A percentile compares a stretch with the other conserved stretches of the same genome.
These are phyloP conservation scores for Fusarium tupiense DNA, from an alignment of 2,329 filamentous ascomycete genomes.

Conservation along the genomic window DNA sequence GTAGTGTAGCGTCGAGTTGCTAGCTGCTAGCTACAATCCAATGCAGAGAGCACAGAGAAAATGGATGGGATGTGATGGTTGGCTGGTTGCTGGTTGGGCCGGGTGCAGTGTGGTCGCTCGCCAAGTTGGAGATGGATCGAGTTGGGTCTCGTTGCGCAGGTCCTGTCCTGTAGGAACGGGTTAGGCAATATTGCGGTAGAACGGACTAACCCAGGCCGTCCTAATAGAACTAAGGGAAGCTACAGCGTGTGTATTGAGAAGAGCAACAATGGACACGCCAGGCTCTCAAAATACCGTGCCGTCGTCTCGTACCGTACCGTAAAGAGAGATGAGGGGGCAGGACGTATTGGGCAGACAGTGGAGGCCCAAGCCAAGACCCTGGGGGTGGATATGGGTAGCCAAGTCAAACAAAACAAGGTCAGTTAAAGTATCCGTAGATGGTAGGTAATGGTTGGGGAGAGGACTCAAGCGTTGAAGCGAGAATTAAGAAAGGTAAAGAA, in stretches of 20 bases:
- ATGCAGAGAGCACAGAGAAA: slow-evolving; percentile 16
- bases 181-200: not conserved
- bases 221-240: slow-evolving; percentile 5
- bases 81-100: slow-evolving; percentile 34
- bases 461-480: slow-evolving; percentile 11
- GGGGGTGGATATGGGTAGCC: slow-evolving; percentile 27
- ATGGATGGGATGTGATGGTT: slow-evolving; percentile 14
- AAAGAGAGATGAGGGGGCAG: slow-evolving; percentile 31
- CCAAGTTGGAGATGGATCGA: slow-evolving; percentile 39
- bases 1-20: slow-evolving; percentile 22
- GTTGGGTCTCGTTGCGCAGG: slow-evolving; percentile 30
- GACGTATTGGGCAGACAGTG: slow-evolving; percentile 42
- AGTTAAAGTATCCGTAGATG: not conserved
- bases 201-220: slow-evolving; percentile 19
- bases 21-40: slow-evolving; percentile 29
- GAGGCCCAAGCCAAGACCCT: slow-evolving; percentile 42
- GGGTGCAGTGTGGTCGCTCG: slow-evolving; percentile 39
- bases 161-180: slow-evolving; percentile 4
- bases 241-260: not conserved
- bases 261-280: slow-evolving; percentile 15
- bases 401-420: not conserved
- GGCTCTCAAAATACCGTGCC: slow-evolving; percentile 8
- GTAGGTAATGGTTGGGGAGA: slow-evolving; percentile 1
- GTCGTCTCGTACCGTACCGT: not conserved
- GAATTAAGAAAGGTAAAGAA: not conserved